Conservation (phyloP, 2,329 filamentous ascomycete species). For the Claviceps monticola region DNA sequence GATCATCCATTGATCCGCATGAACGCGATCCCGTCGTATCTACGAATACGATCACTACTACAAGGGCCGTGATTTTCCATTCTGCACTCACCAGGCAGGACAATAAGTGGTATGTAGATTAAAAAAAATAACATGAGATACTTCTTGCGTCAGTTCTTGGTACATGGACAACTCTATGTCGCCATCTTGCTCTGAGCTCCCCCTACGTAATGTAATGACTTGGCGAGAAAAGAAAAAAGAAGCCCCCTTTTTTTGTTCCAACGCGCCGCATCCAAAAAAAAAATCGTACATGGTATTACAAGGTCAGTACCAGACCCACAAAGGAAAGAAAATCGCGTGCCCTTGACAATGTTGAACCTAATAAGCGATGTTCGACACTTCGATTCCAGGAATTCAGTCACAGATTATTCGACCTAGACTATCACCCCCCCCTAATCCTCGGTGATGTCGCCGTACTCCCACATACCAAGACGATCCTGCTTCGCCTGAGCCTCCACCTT, state of each 20-base stretch:
- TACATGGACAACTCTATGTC: background rate
- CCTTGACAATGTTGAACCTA: too few species aligned
- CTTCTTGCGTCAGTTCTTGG: background rate
- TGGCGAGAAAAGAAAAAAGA: background rate
- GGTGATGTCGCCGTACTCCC: conserved; percentile 96
- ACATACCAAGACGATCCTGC: conserved; percentile 70
- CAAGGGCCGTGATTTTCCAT: too few species aligned
- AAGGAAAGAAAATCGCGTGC: background rate
- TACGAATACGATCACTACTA: too few species aligned
- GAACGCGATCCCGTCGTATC: too few species aligned
- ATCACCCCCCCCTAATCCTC: conserved; percentile 49
- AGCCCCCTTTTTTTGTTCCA: background rate
- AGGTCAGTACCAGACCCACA: background rate
- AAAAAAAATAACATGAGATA: background rate
- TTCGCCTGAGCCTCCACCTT: conserved; percentile 69
- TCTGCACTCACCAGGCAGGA: background rate
- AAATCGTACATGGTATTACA: background rate
- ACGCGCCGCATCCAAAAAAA: background rate
- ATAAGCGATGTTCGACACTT: too few species aligned
- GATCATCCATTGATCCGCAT: background rate
- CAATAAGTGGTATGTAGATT: background rate
- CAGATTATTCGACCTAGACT: background rate
- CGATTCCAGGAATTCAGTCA: too few species aligned
- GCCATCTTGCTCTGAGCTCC: background rate
- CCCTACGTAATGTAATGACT: conserved; percentile 1